Percentiles rank a stretch among this genome's conserved stretches.
Evolutionary conservation across 139 green algal species (phyloP).

Genomic region (Closterium sp.): DNA sequence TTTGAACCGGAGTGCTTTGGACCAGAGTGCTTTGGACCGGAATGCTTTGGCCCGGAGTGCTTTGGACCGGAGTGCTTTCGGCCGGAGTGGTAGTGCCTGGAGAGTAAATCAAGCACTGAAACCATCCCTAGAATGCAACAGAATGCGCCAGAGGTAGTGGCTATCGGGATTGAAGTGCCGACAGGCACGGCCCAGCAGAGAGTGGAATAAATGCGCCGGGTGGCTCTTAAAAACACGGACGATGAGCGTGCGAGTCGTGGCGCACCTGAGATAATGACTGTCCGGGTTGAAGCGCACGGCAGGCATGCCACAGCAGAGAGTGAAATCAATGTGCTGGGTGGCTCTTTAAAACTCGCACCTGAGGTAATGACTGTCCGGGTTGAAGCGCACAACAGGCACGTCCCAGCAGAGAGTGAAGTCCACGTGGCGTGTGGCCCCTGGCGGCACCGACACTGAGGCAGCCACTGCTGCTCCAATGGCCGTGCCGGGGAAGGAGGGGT

Average conservation of each 20-base stretch:
- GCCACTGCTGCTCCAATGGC: constrained; percentile 41
- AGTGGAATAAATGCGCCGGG: constrained; percentile 27
- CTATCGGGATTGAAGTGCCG: no score
- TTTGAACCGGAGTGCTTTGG: no score
- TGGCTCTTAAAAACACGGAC: no score
- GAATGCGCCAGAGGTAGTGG: no score
- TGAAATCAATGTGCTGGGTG: constrained; percentile 28
- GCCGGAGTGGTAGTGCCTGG: no score
- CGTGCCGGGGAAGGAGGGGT: constrained; percentile 8
- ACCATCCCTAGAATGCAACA: no score
- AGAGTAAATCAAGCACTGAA: no score
- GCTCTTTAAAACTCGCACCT: constrained; percentile 4
- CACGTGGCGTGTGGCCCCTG: constrained; percentile 31
- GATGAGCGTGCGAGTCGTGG: no score
- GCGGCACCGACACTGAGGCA: constrained; percentile 24
- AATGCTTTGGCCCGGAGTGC: no score
- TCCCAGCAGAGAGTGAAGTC: constrained; percentile 49
- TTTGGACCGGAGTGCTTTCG: no score
- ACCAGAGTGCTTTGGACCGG: no score
- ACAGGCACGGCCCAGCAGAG: constrained; percentile 44
- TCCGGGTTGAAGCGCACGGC: constrained; percentile 26
- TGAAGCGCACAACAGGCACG: constrained; percentile 41
- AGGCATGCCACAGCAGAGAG: constrained; percentile 39
- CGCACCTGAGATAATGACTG: constrained; percentile 36
- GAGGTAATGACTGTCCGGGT: constrained; percentile 30